A percentile compares a stretch with the other conserved stretches of the same genome.
Evolutionary conservation across 148 eudicot genomes (phyloP).

Genomic region (Rhododendron griersonianum): DNA sequence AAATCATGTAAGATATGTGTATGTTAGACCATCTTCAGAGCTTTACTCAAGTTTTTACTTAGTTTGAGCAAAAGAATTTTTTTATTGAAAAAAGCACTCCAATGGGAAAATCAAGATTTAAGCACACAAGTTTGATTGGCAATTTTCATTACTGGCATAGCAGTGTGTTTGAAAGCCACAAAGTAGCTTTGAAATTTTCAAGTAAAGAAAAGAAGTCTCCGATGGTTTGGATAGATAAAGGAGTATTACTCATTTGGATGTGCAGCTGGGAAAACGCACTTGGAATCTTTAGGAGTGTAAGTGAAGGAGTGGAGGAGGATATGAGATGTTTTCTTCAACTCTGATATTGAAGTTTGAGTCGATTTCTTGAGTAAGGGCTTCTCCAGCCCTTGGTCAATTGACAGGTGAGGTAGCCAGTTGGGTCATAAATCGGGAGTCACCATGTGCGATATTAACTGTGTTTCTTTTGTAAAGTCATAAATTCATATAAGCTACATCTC

Average conservation of each 20-base stretch:
- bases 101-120: neutral
- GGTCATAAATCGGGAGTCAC: neutral
- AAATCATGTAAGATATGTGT: neutral
- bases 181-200: neutral
- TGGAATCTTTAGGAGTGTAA: neutral
- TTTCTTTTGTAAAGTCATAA: neutral
- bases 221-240: neutral
- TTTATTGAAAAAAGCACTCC: neutral
- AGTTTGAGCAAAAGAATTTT: neutral
- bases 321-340: neutral
- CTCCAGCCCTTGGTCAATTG: neutral
- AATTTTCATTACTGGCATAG: neutral
- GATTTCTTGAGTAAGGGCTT: neutral
- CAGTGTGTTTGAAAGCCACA: neutral
- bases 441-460: neutral
- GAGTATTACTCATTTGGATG: neutral
- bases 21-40: neutral
- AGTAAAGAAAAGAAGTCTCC: neutral
- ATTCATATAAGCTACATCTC: neutral
- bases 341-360: neutral
- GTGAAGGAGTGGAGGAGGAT: neutral
- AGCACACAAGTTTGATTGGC: neutral
- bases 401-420: neutral
- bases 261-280: neutral
- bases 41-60: neutral